phyloP scores from a whole-genome alignment of 495 filamentous ascomycete species.

The Aspergillus sclerotiicarbonarius region DNA sequence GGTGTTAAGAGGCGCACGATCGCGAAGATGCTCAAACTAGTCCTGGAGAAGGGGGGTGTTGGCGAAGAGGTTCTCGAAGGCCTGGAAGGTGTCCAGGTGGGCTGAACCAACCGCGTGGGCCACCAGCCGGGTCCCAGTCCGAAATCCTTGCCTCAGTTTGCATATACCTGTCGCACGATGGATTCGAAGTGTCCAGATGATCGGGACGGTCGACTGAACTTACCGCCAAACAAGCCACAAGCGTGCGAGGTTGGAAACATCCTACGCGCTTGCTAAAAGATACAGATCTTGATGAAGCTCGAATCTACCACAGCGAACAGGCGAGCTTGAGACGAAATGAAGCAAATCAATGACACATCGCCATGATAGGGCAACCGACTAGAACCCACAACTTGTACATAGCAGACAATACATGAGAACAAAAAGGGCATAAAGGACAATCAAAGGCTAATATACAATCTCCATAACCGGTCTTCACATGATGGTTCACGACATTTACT shows the following conservation, averaged over 20 bases:
- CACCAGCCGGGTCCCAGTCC: background rate
- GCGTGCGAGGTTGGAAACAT: background rate
- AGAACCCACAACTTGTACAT: conserved; percentile 13
- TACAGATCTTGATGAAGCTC: background rate
- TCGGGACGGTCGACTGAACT: background rate
- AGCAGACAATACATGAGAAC: conserved; percentile 13
- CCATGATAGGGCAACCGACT: conserved; percentile 1
- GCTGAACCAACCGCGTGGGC: conserved; percentile 20
- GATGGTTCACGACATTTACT: too few species aligned
- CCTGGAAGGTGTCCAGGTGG: conserved; percentile 57
- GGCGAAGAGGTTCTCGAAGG: conserved; percentile 81
- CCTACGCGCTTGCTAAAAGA: background rate
- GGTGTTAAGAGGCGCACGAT: conserved; percentile 70
- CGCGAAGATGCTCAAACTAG: conserved; percentile 63
- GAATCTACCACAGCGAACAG: background rate
- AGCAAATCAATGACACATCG: background rate
- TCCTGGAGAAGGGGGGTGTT: conserved; percentile 68
- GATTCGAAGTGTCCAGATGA: background rate
- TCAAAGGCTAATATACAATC: conserved; percentile 7
- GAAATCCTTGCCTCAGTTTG: background rate
- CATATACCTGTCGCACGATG: background rate
- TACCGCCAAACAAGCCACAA: background rate
- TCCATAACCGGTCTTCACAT: background rate
- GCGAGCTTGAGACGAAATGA: background rate
- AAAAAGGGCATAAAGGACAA: background rate